Evolutionary conservation across 352 stramenopile species (phyloP).

Genomic region (Phytopythium boreale): DNA sequence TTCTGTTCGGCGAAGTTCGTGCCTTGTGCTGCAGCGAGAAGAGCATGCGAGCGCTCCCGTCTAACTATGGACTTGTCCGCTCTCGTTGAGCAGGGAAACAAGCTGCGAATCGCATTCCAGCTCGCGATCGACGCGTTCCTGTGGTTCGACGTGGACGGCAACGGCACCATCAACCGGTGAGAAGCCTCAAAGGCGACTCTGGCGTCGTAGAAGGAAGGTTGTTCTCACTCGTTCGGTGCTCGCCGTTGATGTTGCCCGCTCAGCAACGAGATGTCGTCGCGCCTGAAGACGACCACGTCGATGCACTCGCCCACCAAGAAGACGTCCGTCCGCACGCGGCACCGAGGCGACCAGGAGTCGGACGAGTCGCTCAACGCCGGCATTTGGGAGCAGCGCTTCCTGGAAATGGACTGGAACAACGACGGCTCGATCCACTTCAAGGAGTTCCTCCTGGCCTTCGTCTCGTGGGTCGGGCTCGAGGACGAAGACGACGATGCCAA

Average conservation of each 20-base stretch:
- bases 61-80: neutral
- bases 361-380: slow-evolving; percentile 59
- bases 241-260: no score
- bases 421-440: slow-evolving; percentile 87
- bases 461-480: slow-evolving; percentile 83
- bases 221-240: neutral
- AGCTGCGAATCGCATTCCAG: slow-evolving; percentile 75
- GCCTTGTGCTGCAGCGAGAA: neutral
- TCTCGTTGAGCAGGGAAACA: slow-evolving; percentile 49
- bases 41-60: neutral
- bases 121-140: slow-evolving; percentile 81
- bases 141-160: slow-evolving; percentile 81
- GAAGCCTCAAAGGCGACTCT: neutral
- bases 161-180: slow-evolving; percentile 72
- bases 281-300: slow-evolving; percentile 56
- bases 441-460: slow-evolving; percentile 88
- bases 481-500: slow-evolving; percentile 44
- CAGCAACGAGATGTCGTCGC: slow-evolving; percentile 63
- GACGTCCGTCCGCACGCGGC: slow-evolving; percentile 37
- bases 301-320: slow-evolving; percentile 81
- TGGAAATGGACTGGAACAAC: slow-evolving; percentile 87
- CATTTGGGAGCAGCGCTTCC: slow-evolving; percentile 81
- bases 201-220: neutral
- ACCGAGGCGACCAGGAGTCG: slow-evolving; percentile 16
- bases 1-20: slow-evolving; percentile 68